phyloP scores from a whole-genome alignment of 1,284 basidiomycete species.

The Naganishia sp. region DNA sequence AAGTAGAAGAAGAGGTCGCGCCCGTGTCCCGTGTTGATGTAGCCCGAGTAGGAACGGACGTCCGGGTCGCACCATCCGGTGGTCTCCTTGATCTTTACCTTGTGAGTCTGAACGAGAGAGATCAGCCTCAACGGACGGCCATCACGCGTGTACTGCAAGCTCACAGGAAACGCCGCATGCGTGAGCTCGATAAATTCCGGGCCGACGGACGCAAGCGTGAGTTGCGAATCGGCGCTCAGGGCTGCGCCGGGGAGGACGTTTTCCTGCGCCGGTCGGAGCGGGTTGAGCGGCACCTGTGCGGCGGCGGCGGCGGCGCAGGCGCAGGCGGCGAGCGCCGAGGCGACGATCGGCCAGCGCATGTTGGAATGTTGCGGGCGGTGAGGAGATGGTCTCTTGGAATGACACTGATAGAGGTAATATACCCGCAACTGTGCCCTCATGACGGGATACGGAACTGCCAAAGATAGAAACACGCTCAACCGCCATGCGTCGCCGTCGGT shows the following conservation, averaged over 20 bases:
- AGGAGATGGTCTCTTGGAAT: not conserved
- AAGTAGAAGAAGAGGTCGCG: slow-evolving; percentile 80
- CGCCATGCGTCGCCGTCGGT: no score
- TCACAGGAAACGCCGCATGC: slow-evolving; percentile 24
- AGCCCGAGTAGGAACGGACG: slow-evolving; percentile 52
- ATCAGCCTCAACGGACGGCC: no score
- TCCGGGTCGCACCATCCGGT: slow-evolving; percentile 54
- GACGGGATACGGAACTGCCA: no score
- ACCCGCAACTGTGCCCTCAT: no score
- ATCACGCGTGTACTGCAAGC: no score
- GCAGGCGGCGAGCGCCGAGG: slow-evolving; percentile 1
- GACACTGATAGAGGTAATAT: not conserved
- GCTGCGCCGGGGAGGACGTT: slow-evolving; percentile 18
- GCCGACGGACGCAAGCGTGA: slow-evolving; percentile 6
- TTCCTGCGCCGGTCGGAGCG: slow-evolving; percentile 13
- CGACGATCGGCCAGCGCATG: slow-evolving; percentile 17
- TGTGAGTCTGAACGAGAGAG: slow-evolving; percentile 40
- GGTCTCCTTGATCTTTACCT: slow-evolving; percentile 52
- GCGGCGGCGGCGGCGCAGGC: slow-evolving; percentile 9
- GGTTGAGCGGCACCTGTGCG: slow-evolving; percentile 20
- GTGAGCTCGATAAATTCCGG: slow-evolving; percentile 18
- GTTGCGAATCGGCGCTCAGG: slow-evolving; percentile 14
- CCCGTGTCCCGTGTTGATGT: slow-evolving; percentile 66
- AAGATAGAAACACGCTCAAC: no score
- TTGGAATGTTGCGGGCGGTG: not conserved